Evolutionary conservation across 106 monocot genomes (phyloP), one percentile per base, ranked within the genome.

Genomic region (Dioscorea zingiberensis): DNA sequence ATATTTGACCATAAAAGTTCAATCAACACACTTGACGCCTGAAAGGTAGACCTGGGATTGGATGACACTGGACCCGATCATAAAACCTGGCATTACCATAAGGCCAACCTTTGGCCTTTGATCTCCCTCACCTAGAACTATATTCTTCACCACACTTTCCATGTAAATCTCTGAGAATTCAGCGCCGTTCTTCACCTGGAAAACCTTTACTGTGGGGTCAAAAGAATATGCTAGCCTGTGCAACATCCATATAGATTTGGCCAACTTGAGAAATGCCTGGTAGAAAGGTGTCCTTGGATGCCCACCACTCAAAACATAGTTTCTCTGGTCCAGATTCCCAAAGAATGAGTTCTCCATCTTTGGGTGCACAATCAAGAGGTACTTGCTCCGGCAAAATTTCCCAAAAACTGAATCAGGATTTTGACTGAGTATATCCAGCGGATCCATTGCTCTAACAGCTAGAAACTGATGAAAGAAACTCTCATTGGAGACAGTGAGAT

Each of bases 211-310:
- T 26, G 72, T 90, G 0, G 86, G 87, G 26, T 87, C 84, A 56
- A 94, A 94, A 11, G 94, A 94, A 25, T 76, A 65, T 1, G 87
- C 82, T 29, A 94, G 57, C 65, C 84, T 81, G 71, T 94, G 89
- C 48, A 94, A 59, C n/a, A 84, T 57, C 90, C 94, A 94, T 13
- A 89, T 69, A 18, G 74, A 77, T 48, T 84, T 94, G 4, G 90
- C 84, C 71, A 94, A 58, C 60, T 80, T 90, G 24, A 90, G 69
- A 79, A 94, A 94, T 10, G 87, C 80, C 59, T 84, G 79, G 58
- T 94, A 94, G 73, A 94, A 90, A 17, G 87, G 87, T 8, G 94
- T 94, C 62, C 94, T 72, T 4, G 94, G 94, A 79, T 94, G 90
- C 26, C 90, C 84, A 30, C 81, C 87, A 11, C 73, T 73, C 70